Evolutionary conservation across 1,284 basidiomycete genomes (phyloP), one percentile per base, ranked within the genome.

Genomic region (Trametes sp.): DNA sequence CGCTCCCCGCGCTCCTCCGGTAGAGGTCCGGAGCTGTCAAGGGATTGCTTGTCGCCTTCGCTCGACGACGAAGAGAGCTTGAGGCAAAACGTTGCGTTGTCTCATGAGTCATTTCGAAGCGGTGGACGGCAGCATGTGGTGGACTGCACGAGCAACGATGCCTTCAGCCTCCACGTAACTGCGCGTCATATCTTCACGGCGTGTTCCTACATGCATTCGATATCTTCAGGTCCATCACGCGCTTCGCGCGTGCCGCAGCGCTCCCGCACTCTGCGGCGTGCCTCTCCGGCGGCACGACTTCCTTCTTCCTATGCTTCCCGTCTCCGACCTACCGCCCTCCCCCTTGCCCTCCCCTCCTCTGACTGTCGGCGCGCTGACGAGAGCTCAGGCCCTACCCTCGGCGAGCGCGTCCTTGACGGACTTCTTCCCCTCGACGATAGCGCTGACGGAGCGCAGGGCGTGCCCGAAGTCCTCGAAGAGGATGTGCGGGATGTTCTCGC

Each of bases 401-500:
- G 68, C 69, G 56, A 80, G 68, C 33, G 81, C 80, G 61, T 86
- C 77, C 46, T 79, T 70, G 28, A 82, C 75, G 1, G 78, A 82
- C 75, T 80, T 82, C 69, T 79, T 72, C 7, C 85, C 86, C 29
- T 81, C 80, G 6, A 95, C 91, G 42, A 96, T 83, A 38, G 81
- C 78, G 72, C 86, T 77, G 26, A 96, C 87, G 5, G 87, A 76
- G 0, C 77, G 76, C 50, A 89, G 73, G 33, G 87, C 89, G 53
- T 82, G 75, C n/a, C 80, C 74, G 73, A 94, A 94, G 70, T 90
- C 80, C 53, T 77, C 69, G 73, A 93, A 93, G 19, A 88, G 77
- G 60, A 91, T 82, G 73, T 92, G 90, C 63, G 80, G 80, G 66
- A 93, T 93, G 16, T 82, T 81, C 65, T 90, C 84, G 63, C 82